Conservation (phyloP, 345 rosid genomes). For the Nephelium lappaceum region DNA sequence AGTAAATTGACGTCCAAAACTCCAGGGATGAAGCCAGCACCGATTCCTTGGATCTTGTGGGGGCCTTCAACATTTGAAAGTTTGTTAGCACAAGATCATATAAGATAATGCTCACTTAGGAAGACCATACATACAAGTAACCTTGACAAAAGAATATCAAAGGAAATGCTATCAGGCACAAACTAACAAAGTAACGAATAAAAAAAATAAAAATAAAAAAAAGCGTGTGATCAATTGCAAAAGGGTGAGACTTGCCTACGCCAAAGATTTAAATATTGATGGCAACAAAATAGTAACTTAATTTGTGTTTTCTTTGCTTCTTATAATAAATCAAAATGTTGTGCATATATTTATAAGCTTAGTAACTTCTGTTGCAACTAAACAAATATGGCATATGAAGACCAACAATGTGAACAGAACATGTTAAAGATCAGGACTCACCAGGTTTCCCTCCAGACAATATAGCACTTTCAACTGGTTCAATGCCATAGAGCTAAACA, state of each 20-base stretch:
- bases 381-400: neutral
- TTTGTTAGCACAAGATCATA: neutral
- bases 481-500: constrained; percentile 55
- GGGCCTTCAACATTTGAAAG: constrained; percentile 39
- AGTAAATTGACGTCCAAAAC: constrained; percentile 47
- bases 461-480: constrained; percentile 60
- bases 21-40: constrained; percentile 66
- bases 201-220: too few species aligned
- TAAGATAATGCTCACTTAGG: constrained; percentile 1
- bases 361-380: neutral
- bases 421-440: constrained; percentile 23
- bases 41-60: constrained; percentile 70
- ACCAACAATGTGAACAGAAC: constrained; percentile 7
- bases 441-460: constrained; percentile 61
- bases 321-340: neutral
- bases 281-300: neutral
- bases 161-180: too few species aligned
- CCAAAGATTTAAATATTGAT: constrained; percentile 1
- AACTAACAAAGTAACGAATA: too few species aligned
- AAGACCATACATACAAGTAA: neutral
- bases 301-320: neutral
- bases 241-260: neutral
- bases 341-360: neutral
- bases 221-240: neutral
- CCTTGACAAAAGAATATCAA: neutral